A percentile compares a stretch with the other conserved stretches of the same genome.
Evolutionary conservation across 192 early-diverging fungal genomes (phyloP).

Genomic region (Podila epigama): DNA sequence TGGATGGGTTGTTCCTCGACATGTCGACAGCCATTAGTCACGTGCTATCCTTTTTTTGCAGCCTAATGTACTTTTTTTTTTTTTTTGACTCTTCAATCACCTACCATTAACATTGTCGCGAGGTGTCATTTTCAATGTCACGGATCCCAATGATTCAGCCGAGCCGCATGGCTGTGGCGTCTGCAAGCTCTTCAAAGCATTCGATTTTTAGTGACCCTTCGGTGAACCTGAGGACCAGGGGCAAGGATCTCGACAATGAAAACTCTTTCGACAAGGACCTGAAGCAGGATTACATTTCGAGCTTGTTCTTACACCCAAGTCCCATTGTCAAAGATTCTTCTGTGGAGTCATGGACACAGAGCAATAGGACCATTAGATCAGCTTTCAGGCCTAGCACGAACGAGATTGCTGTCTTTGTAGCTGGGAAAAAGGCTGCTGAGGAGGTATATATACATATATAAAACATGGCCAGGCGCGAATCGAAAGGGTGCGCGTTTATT

Average conservation of each 20-base stretch:
- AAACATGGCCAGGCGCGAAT: too few species aligned
- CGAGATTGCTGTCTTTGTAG: slow-evolving; percentile 42
- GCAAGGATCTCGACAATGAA: slow-evolving; percentile 5
- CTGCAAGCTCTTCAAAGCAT: slow-evolving; percentile 4
- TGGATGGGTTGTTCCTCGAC: too few species aligned
- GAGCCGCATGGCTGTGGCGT: slow-evolving; percentile 8
- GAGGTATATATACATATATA: slow-evolving; percentile 30
- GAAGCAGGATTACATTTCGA: slow-evolving; percentile 4
- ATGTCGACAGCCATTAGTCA: too few species aligned
- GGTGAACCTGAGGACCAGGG: slow-evolving; percentile 11
- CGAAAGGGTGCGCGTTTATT: too few species aligned
- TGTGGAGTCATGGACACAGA: slow-evolving; percentile 16
- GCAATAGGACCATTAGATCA: slow-evolving; percentile 25
- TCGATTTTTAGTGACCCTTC: slow-evolving; percentile 34
- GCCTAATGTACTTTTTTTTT: too few species aligned
- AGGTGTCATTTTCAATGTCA: slow-evolving; percentile 9
- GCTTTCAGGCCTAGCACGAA: slow-evolving; percentile 39
- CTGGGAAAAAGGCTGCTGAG: slow-evolving; percentile 43
- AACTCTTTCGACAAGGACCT: slow-evolving; percentile 9
- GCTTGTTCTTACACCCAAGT: slow-evolving; percentile 25
- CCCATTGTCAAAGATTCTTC: slow-evolving; percentile 31
- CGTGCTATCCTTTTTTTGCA: too few species aligned
- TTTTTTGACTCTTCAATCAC: too few species aligned
- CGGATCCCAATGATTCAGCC: slow-evolving; percentile 43
- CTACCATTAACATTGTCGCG: too few species aligned